Evolutionary conservation across 169 alveolate genomes (phyloP), one percentile per base, ranked within the genome.

Genomic region (Sarcocystis neurona): DNA sequence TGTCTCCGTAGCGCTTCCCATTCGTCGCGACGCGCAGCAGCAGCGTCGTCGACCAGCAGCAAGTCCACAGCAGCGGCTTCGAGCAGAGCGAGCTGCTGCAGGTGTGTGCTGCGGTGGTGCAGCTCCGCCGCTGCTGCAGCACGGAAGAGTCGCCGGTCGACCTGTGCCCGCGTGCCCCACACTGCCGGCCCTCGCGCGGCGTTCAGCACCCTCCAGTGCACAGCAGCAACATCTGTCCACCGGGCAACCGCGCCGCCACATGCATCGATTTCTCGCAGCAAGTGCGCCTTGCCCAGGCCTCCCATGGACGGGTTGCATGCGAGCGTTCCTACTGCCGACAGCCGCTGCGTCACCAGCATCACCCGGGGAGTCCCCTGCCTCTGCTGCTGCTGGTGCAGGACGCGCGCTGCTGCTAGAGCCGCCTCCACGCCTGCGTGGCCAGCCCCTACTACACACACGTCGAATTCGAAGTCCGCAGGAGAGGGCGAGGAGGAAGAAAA

Each of bases 401-500:
- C 91, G 89, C 97, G 95, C 50, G 98, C 97, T 30, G 98, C 87
- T 18, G 98, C 98, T 48, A 93, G 91, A 15, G 98, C 98, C 20
- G 99, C 98, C 90, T 97, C 99, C 85, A 97, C 92, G 34, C 99
- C 99, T 10, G 98, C 96, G 87, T 97, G 99, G 32, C 99, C 99
- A 8, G 98, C 99, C 20, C 99, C 99, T 34, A 97, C 93, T n/a
- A 97, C 97, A 30, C 95, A 88, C 66, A 97, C 98, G 84, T 94
- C 96, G 75, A 82, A 94, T 37, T 75, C 75, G n/a, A 3, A 1
- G 12, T 18, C 8, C 39, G 41, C 27, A n/a, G 10, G 43, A 63
- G 75, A 15, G 41, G 41, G n/a, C 39, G 43, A 5, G 43, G 43
- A 41, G 32, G 12, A 15, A 2, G 43, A n/a, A 63, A n/a, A n/a